Conservation (phyloP, 108 stramenopile species). For the Asterionellopsis glacialis region DNA sequence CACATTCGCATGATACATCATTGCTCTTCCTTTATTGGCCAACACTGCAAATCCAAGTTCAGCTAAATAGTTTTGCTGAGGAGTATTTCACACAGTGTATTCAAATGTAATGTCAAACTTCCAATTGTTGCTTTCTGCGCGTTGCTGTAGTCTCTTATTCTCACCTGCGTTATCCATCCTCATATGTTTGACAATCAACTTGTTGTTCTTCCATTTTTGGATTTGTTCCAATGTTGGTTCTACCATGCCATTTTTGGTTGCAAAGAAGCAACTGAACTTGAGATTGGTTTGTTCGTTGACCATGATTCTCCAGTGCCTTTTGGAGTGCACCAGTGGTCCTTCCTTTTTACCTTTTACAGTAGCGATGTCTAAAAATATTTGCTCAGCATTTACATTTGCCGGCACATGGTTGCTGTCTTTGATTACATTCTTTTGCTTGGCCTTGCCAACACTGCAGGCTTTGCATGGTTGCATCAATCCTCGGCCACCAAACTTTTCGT, state of each 20-base stretch:
- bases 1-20: constrained; percentile 4
- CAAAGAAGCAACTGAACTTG: constrained; percentile 9
- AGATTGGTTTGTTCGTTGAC: constrained; percentile 10
- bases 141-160: constrained; percentile 5
- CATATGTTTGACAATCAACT: constrained; percentile 6
- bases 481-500: not conserved
- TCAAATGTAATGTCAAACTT: constrained; percentile 17
- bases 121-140: constrained; percentile 8
- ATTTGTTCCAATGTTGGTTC: constrained; percentile 12
- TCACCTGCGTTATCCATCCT: constrained; percentile 19
- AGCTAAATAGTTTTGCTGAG: constrained; percentile 10
- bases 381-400: constrained; percentile 3
- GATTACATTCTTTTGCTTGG: constrained; percentile 18
- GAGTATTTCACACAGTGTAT: constrained; percentile 13
- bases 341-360: not conserved
- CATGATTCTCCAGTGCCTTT: constrained; percentile 5
- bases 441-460: constrained; percentile 15
- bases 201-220: constrained; percentile 4
- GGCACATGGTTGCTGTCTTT: not conserved
- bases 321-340: not conserved
- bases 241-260: constrained; percentile 11
- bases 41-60: constrained; percentile 22
- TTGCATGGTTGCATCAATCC: constrained; percentile 19
- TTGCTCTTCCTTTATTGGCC: constrained; percentile 2
- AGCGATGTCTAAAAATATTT: constrained; percentile 11